A percentile compares a stretch with the other conserved stretches of the same genome.
Conservation (phyloP, 257 asterid genomes). For the Solanum tarijense region DNA sequence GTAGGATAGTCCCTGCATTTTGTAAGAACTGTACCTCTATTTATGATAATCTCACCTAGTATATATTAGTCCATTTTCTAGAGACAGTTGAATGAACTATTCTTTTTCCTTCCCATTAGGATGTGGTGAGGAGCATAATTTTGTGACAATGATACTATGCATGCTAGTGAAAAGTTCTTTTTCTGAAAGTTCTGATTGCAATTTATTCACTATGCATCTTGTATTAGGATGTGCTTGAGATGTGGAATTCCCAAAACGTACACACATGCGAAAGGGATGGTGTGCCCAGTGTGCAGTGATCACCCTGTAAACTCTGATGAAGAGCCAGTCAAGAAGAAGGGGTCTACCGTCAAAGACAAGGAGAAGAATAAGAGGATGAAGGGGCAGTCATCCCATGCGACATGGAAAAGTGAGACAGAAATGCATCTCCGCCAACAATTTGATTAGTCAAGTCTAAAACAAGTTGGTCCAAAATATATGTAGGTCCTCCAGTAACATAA, state of each 20-base stretch:
- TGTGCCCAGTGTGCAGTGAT: constrained; percentile 80
- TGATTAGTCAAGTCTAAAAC: constrained; percentile 34
- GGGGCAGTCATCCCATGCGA: constrained; percentile 92
- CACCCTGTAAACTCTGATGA: constrained; percentile 44
- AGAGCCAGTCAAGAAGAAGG: constrained; percentile 57
- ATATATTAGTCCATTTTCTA: background rate
- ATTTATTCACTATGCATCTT: background rate
- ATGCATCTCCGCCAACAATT: constrained; percentile 98
- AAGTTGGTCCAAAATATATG: background rate
- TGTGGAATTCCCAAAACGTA: constrained; percentile 86
- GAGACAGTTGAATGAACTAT: background rate
- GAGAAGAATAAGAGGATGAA: constrained; percentile 92
- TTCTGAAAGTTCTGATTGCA: background rate
- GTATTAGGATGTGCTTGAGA: constrained; percentile 61
- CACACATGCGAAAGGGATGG: constrained; percentile 53
- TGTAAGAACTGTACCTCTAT: background rate
- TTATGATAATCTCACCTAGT: background rate
- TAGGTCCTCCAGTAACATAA: background rate
- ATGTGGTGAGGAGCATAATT: background rate
- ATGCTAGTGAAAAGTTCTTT: background rate
- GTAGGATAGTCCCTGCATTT: background rate
- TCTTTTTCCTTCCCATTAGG: background rate
- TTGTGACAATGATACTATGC: background rate
- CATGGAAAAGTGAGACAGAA: constrained; percentile 98
- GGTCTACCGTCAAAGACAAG: constrained; percentile 72